These are phyloP conservation scores for Entomortierella chlamydospora DNA, from an alignment of 192 early-diverging fungal species.

Conservation along the genomic window DNA sequence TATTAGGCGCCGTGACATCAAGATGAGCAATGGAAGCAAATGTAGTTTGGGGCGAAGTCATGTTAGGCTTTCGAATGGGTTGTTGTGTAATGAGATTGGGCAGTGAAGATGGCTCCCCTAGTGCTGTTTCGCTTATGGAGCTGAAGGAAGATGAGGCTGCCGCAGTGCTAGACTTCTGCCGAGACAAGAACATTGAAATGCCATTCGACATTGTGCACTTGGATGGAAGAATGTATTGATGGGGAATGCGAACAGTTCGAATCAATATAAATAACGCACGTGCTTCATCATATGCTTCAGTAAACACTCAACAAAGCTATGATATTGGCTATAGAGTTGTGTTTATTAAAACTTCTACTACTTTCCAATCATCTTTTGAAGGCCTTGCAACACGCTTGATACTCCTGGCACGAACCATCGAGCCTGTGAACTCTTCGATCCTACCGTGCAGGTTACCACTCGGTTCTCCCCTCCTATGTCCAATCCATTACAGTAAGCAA, in stretches of 20 bases:
- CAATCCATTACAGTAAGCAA: conserved; percentile 70
- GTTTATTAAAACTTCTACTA: no score
- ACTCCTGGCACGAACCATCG: conserved; percentile 66
- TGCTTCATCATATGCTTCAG: not conserved
- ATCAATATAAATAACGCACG: not conserved
- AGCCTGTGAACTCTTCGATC: conserved; percentile 65
- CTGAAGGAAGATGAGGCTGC: conserved; percentile 4
- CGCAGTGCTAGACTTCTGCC: conserved; percentile 9
- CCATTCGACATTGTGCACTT: conserved; percentile 31
- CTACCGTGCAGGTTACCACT: conserved; percentile 66
- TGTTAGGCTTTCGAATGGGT: conserved; percentile 26
- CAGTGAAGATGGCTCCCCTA: conserved; percentile 8
- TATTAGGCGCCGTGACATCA: not conserved
- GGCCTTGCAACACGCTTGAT: conserved; percentile 31
- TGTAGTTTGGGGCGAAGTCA: conserved; percentile 20
- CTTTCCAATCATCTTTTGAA: conserved; percentile 28
- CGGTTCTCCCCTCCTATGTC: conserved; percentile 32
- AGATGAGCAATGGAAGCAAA: conserved; percentile 5
- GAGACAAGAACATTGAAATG: conserved; percentile 17
- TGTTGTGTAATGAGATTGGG: conserved; percentile 49
- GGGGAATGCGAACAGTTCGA: not conserved
- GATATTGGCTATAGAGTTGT: no score
- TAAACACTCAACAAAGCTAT: no score
- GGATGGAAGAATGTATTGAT: conserved; percentile 3
- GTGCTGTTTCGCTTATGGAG: not conserved